Evolutionary conservation across 495 filamentous ascomycete species (phyloP).

Genomic region (Penicillium pancosmium): DNA sequence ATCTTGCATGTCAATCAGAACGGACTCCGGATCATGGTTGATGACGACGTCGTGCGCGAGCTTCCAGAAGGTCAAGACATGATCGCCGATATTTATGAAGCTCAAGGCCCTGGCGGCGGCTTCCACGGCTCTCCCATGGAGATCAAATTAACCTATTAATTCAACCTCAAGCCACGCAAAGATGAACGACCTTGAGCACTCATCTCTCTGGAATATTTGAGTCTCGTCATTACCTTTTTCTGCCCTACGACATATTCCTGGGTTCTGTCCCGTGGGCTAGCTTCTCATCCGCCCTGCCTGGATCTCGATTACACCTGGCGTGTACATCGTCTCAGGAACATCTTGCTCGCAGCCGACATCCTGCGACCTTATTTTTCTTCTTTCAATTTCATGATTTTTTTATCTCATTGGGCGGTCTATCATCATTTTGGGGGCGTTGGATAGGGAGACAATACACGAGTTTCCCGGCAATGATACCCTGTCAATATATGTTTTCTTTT

Average conservation of each 20-base stretch:
- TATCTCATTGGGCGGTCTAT: constrained; percentile 26
- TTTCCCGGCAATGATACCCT: constrained; percentile 54
- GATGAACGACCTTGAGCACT: not conserved
- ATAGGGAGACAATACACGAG: constrained; percentile 52
- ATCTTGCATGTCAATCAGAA: constrained; percentile 69
- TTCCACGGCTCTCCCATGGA: constrained; percentile 32
- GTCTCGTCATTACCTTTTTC: constrained; percentile 1
- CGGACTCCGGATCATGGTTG: constrained; percentile 81
- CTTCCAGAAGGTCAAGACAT: constrained; percentile 92
- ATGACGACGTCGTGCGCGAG: constrained; percentile 88
- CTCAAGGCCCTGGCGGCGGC: constrained; percentile 17
- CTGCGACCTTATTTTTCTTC: not conserved
- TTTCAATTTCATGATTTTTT: constrained; percentile 7
- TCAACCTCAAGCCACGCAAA: not conserved
- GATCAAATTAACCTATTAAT: constrained; percentile 45
- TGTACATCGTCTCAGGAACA: constrained; percentile 1
- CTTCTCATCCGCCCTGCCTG: not conserved
- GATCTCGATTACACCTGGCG: constrained; percentile 17
- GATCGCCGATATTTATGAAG: constrained; percentile 61
- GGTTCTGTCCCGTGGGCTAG: not conserved
- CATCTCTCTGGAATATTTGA: not conserved
- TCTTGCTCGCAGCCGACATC: not conserved
- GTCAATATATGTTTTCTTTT: constrained; percentile 30
- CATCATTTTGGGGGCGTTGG: constrained; percentile 39
- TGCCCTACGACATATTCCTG: not conserved